Conservation (phyloP, 169 alveolate species). For the Condylostoma magnum region DNA sequence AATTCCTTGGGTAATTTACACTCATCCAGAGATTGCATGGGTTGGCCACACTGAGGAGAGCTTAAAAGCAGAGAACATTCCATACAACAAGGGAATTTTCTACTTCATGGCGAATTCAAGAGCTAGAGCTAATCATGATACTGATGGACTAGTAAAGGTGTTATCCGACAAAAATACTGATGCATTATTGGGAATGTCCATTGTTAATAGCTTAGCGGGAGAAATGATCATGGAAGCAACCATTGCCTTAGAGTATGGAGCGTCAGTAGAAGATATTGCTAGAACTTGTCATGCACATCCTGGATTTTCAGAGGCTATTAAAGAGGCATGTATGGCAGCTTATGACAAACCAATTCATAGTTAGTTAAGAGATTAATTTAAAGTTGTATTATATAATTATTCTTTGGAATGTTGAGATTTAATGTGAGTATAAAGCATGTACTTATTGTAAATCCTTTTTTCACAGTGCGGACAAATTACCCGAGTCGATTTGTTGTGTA, state of each 20-base stretch:
- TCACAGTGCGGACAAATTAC: too few relatives aligned
- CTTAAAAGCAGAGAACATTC: conserved; percentile 55
- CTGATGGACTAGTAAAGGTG: conserved; percentile 94
- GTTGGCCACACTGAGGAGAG: conserved; percentile 98
- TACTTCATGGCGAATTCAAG: conserved; percentile 96
- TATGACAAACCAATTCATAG: conserved; percentile 92
- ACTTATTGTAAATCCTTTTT: too few relatives aligned
- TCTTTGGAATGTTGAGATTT: too few relatives aligned
- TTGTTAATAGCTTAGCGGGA: conserved; percentile 95
- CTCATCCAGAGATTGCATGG: conserved; percentile 98
- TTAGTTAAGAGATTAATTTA: too few relatives aligned
- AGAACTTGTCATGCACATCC: conserved; percentile 98
- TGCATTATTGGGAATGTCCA: conserved; percentile 96
- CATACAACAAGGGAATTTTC: conserved; percentile 89
- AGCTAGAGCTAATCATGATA: conserved; percentile 92
- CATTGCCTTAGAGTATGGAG: conserved; percentile 93
- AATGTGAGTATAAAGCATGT: too few relatives aligned
- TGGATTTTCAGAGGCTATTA: conserved; percentile 95
- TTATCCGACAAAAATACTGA: conserved; percentile 89
- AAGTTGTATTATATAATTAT: too few relatives aligned
- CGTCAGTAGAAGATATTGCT: conserved; percentile 94
- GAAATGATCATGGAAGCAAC: conserved; percentile 95
- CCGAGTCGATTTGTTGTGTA: too few relatives aligned
- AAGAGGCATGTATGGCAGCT: conserved; percentile 94
- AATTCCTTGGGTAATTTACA: conserved; percentile 96